Base-by-base conservation (phyloP, 2,329 filamentous ascomycete genomes). In the Rutstroemia sydowiana region DNA sequence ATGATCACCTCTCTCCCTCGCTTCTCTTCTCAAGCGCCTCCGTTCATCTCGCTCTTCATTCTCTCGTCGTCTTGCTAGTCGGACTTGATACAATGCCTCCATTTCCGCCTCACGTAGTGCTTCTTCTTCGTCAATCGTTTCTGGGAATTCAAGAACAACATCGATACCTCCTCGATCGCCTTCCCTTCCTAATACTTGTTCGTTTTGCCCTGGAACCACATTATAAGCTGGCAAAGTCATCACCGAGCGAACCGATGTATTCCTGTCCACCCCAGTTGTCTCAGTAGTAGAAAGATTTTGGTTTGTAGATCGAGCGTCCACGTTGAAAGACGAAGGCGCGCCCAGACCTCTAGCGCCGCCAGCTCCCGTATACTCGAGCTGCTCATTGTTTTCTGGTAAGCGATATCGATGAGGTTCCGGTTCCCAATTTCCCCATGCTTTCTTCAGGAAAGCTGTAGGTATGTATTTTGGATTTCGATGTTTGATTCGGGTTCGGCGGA, bases 161-260 rank as follows among this genome's bases (percentile, higher is more conserved):
- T 98, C 93, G 61, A 98, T 89, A 7, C 93, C 93, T 48, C 78
- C 92, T 55, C 93, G 79, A 66, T 98, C 93, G 45, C 93, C 93
- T 68, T 95, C 93, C 5, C 91, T 80, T 7, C 84, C 93, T 44
- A 97, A 75, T 1, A 96, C 83, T 59, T 84, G 84, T 68, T 98
- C 93, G 42, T 81, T 84, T 18, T 87, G 84, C 45, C 81, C 76
- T 0, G 89, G 81, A 26, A 81, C 81, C 14, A 77, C 78, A 2
- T 86, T 84, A 68, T 98, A 98, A 0, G 87, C 79, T 0, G 93
- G 93, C 2, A 98, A 72, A 0, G 93, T 97, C 78, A 96, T 93
- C 51, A 97, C 83, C n/a, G 89, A 95, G 51, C 92, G 84, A 42
- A 97, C 77, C 8, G 88, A 95, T 1, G 88, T 90, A 62, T 92